These are phyloP conservation scores for Wickerhamiella slavikovae DNA, from an alignment of 805 yeast species.

Conservation along the genomic window DNA sequence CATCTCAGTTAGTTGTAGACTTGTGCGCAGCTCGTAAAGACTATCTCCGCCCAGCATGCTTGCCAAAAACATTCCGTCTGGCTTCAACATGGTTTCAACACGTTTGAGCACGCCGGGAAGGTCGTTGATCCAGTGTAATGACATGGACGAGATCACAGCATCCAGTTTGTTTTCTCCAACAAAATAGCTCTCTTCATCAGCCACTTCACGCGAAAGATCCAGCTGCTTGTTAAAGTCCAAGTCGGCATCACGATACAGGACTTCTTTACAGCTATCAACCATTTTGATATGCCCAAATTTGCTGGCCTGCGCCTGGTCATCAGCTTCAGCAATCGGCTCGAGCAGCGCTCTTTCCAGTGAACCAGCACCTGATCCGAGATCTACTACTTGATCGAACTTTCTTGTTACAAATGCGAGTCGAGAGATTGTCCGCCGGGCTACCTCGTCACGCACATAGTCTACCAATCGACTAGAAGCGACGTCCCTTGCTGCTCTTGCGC, in stretches of 20 bases:
- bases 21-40: constrained; percentile 58
- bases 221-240: constrained; percentile 24
- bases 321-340: constrained; percentile 22
- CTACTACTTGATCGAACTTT: constrained; percentile 37
- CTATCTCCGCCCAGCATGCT: constrained; percentile 73
- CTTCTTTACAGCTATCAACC: constrained; percentile 39
- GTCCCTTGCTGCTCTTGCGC: constrained; percentile 29
- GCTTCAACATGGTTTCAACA: constrained; percentile 38
- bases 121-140: constrained; percentile 74
- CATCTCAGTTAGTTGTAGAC: constrained; percentile 63
- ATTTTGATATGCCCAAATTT: constrained; percentile 36
- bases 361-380: constrained; percentile 59
- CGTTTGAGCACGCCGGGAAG: constrained; percentile 42
- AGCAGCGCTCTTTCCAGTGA: constrained; percentile 28
- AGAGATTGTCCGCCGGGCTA: constrained; percentile 52
- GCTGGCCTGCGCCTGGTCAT: constrained; percentile 28
- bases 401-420: constrained; percentile 54
- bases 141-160: constrained; percentile 51
- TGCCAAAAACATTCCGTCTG: constrained; percentile 69
- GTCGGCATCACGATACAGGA: constrained; percentile 33
- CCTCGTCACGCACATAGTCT: constrained; percentile 57
- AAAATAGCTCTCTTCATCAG: constrained; percentile 39
- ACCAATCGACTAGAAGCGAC: constrained; percentile 30
- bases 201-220: constrained; percentile 28
- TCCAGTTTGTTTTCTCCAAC: constrained; percentile 29